Evolutionary conservation across 495 filamentous ascomycete genomes (phyloP).

Genomic region (Jackrogersella multiformis): DNA sequence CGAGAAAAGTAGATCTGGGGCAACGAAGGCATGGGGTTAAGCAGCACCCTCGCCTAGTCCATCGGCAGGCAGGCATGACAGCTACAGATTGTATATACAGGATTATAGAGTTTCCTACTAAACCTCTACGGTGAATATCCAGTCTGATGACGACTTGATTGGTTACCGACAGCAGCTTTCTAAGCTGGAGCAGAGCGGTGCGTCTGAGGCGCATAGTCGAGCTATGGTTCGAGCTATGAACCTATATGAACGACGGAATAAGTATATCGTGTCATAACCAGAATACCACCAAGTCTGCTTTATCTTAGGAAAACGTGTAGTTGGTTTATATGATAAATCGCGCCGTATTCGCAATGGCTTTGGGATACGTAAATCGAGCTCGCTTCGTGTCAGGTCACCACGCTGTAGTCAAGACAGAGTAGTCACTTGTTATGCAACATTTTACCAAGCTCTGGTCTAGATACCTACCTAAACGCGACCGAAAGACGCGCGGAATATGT

Average conservation of each 20-base stretch:
- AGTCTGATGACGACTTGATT: slow-evolving; percentile 1
- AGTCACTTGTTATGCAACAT: not conserved
- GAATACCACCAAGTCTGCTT: not conserved
- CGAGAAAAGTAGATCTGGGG: slow-evolving; percentile 12
- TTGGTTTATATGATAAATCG: too few species aligned
- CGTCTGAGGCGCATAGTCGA: not conserved
- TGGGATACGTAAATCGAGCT: too few species aligned
- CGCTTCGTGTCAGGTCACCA: too few species aligned
- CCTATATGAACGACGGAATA: not conserved
- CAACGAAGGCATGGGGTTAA: not conserved
- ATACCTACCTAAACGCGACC: not conserved
- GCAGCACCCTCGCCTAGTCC: too few species aligned
- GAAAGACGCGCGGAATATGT: slow-evolving; percentile 4
- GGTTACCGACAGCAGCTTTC: slow-evolving; percentile 1
- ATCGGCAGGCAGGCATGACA: too few species aligned
- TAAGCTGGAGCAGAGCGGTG: not conserved
- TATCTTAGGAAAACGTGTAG: too few species aligned
- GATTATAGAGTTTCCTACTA: too few species aligned
- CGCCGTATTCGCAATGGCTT: too few species aligned
- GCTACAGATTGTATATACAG: too few species aligned
- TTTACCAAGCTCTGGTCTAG: not conserved
- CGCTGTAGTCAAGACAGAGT: not conserved
- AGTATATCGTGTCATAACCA: not conserved
- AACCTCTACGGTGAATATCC: too few species aligned
- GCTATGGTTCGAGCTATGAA: not conserved